These are phyloP conservation scores for Psilocybe cyanescens DNA, from an alignment of 768 basidiomycete species.

Conservation along the genomic window DNA sequence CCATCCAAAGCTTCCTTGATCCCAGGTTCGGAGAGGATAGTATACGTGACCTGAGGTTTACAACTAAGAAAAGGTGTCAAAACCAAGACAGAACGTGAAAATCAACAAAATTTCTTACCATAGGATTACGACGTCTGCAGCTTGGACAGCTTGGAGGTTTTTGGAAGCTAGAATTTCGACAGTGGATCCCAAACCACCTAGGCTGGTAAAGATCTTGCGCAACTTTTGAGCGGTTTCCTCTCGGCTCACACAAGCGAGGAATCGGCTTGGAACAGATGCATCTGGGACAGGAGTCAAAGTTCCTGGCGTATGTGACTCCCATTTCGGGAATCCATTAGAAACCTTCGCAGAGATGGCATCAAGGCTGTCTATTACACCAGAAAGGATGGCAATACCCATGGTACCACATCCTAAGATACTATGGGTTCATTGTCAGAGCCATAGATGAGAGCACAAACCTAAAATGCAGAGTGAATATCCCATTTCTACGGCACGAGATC, in stretches of 20 bases:
- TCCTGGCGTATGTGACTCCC: slow-evolving; percentile 42
- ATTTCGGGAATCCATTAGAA: slow-evolving; percentile 30
- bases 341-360: slow-evolving; percentile 41
- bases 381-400: slow-evolving; percentile 95
- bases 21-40: slow-evolving; percentile 73
- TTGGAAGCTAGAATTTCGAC: slow-evolving; percentile 72
- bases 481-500: slow-evolving; percentile 47
- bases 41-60: slow-evolving; percentile 87
- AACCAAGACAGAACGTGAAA: not conserved
- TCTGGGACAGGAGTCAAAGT: slow-evolving; percentile 55
- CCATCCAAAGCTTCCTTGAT: slow-evolving; percentile 84
- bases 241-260: slow-evolving; percentile 87
- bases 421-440: slow-evolving; percentile 21
- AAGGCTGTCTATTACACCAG: slow-evolving; percentile 88
- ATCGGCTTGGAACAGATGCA: slow-evolving; percentile 74
- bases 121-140: slow-evolving; percentile 85
- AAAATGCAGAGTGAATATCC: slow-evolving; percentile 92
- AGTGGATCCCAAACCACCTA: slow-evolving; percentile 62
- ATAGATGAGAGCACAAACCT: slow-evolving; percentile 45
- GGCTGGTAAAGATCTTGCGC: slow-evolving; percentile 55
- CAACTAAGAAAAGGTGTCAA: slow-evolving; percentile 56
- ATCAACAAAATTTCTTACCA: slow-evolving; percentile 56
- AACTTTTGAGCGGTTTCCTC: slow-evolving; percentile 76
- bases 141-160: slow-evolving; percentile 73
- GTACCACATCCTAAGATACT: slow-evolving; percentile 85